phyloP scores from a whole-genome alignment of 1,139 yeast genomes.

The Groenewaldozyma sp. region DNA sequence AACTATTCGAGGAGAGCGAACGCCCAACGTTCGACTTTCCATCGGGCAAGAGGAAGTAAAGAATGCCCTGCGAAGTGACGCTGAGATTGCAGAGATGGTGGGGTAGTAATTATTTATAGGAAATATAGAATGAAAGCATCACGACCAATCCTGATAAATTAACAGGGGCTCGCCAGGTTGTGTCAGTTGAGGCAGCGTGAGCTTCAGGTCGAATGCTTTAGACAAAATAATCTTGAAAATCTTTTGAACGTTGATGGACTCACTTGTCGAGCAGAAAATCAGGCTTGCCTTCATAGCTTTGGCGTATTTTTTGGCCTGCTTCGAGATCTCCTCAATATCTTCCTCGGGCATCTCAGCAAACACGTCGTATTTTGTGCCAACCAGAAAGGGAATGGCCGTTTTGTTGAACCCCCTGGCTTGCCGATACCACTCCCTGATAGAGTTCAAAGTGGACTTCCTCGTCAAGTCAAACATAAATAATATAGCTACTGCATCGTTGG shows the following conservation, averaged over 20 bases:
- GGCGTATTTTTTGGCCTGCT: conserved; percentile 80
- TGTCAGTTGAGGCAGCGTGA: conserved; percentile 75
- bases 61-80: conserved; percentile 50
- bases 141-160: conserved; percentile 44
- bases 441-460: conserved; percentile 73
- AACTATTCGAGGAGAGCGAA: conserved; percentile 57
- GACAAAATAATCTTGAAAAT: conserved; percentile 87
- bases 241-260: conserved; percentile 88
- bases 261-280: conserved; percentile 85
- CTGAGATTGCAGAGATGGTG: conserved; percentile 31
- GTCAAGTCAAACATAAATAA: conserved; percentile 89
- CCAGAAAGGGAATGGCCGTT: conserved; percentile 83
- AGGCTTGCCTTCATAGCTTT: conserved; percentile 86
- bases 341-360: conserved; percentile 61
- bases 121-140: neutral
- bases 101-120: neutral
- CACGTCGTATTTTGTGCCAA: conserved; percentile 91
- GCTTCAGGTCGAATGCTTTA: conserved; percentile 80
- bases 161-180: conserved; percentile 85
- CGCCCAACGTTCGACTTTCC: conserved; percentile 52
- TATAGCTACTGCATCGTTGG: conserved; percentile 89
- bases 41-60: conserved; percentile 63
- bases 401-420: conserved; percentile 85
- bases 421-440: conserved; percentile 90
- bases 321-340: conserved; percentile 80